A percentile compares a stretch with the other conserved stretches of the same genome.
Conservation (phyloP, 768 basidiomycete species). For the Favolaschia claudopus region DNA sequence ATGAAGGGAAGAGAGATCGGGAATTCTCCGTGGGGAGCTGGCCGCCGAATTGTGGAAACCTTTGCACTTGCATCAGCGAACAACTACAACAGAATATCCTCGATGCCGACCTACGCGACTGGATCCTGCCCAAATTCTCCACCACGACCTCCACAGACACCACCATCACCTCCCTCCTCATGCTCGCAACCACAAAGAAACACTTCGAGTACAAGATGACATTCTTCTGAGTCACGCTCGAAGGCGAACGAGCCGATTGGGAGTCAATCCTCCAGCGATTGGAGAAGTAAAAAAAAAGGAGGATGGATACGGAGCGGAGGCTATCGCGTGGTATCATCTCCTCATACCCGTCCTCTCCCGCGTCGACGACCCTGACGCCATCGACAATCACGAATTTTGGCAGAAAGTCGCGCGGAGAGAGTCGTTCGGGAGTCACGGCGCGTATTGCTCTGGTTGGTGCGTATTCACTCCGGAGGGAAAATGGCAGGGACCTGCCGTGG, state of each 20-base stretch:
- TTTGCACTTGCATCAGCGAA: too few species aligned
- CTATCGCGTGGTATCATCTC: constrained; percentile 45
- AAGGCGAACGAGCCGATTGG: constrained; percentile 51
- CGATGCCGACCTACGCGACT: too few species aligned
- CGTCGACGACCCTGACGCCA: constrained; percentile 31
- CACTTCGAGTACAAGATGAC: constrained; percentile 44
- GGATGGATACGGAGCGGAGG: constrained; percentile 43
- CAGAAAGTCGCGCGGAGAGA: not conserved
- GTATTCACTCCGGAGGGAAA: not conserved
- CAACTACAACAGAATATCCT: too few species aligned
- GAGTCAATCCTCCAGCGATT: constrained; percentile 41
- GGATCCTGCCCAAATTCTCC: too few species aligned
- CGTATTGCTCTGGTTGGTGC: not conserved
- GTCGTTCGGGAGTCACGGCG: not conserved
- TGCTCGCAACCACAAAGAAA: constrained; percentile 51
- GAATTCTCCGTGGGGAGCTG: too few species aligned
- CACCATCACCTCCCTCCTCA: constrained; percentile 43
- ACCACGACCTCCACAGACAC: too few species aligned
- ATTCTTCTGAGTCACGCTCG: constrained; percentile 48
- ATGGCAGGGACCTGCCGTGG: constrained; percentile 5
- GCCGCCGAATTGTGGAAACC: too few species aligned
- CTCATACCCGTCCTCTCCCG: constrained; percentile 46
- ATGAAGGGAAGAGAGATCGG: too few species aligned
- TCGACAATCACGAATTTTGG: constrained; percentile 6
- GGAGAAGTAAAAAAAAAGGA: constrained; percentile 47